Evolutionary conservation across 2,329 filamentous ascomycete genomes (phyloP).

Genomic region (Microcera coccophila): DNA sequence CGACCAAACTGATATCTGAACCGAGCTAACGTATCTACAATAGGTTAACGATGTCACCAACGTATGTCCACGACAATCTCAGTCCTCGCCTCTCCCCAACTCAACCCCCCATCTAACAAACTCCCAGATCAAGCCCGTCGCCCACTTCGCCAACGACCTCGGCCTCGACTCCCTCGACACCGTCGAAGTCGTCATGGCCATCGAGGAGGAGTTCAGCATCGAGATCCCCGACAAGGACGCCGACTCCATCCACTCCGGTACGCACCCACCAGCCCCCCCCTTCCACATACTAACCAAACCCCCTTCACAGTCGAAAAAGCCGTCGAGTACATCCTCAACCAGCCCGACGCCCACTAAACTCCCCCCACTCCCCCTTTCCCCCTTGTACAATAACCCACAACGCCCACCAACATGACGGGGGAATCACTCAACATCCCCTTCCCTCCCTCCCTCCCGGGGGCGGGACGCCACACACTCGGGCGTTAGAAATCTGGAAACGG

Average conservation of each 20-base stretch:
- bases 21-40: too few species aligned
- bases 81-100: constrained; percentile 3
- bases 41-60: constrained; percentile 66
- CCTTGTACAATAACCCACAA: constrained; percentile 27
- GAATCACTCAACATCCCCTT: not conserved
- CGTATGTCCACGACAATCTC: constrained; percentile 42
- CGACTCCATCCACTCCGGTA: constrained; percentile 90
- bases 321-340: constrained; percentile 86
- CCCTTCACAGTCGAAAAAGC: constrained; percentile 74
- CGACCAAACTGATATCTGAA: too few species aligned
- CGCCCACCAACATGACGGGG: not conserved
- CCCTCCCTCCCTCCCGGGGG: not conserved
- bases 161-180: constrained; percentile 96
- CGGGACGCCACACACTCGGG: too few species aligned
- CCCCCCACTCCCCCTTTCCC: constrained; percentile 8
- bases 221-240: constrained; percentile 98
- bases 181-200: constrained; percentile 99
- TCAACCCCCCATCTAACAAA: constrained; percentile 18
- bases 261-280: constrained; percentile 41
- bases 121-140: constrained; percentile 79
- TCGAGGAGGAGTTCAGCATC: constrained; percentile 91
- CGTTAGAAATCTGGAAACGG: too few species aligned
- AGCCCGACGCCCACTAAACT: constrained; percentile 77
- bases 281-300: too few species aligned
- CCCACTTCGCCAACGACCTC: constrained; percentile 96